Evolutionary conservation across 768 basidiomycete genomes (phyloP).

Genomic region (Pisolithus sp.): DNA sequence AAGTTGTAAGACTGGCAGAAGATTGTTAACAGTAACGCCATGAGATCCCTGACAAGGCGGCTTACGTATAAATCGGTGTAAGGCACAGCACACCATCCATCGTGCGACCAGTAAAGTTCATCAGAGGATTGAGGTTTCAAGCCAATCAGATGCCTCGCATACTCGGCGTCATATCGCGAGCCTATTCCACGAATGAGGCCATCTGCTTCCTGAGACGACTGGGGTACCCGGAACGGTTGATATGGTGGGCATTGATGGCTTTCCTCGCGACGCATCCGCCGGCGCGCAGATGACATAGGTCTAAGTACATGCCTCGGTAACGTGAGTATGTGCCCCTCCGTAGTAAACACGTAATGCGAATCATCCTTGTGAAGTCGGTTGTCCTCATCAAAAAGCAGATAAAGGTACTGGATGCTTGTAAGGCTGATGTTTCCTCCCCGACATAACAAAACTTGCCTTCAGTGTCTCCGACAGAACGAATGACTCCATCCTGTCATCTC

Average conservation of each 20-base stretch:
- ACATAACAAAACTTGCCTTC: conserved; percentile 46
- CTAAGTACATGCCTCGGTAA: conserved; percentile 52
- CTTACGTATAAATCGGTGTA: conserved; percentile 63
- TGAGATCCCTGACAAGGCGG: conserved; percentile 9
- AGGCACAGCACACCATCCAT: conserved; percentile 75
- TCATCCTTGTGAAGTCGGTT: conserved; percentile 69
- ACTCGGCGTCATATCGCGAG: conserved; percentile 71
- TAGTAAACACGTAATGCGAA: conserved; percentile 88
- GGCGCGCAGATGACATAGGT: conserved; percentile 51
- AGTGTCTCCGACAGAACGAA: conserved; percentile 92
- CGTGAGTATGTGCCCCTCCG: conserved; percentile 86
- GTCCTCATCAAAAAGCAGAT: conserved; percentile 83
- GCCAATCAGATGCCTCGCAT: conserved; percentile 67
- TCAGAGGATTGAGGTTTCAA: conserved; percentile 43
- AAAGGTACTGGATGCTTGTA: conserved; percentile 65
- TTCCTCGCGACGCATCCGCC: conserved; percentile 56
- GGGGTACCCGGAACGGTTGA: conserved; percentile 32
- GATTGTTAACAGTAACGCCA: background rate
- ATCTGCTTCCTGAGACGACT: conserved; percentile 24
- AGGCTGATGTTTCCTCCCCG: background rate
- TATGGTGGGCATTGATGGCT: conserved; percentile 74
- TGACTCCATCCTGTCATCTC: conserved; percentile 95
- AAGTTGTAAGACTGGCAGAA: conserved; percentile 69
- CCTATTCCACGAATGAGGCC: conserved; percentile 67
- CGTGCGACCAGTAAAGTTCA: conserved; percentile 52